phyloP scores from a whole-genome alignment of 805 yeast genomes.

The Ogataea pignaliae region DNA sequence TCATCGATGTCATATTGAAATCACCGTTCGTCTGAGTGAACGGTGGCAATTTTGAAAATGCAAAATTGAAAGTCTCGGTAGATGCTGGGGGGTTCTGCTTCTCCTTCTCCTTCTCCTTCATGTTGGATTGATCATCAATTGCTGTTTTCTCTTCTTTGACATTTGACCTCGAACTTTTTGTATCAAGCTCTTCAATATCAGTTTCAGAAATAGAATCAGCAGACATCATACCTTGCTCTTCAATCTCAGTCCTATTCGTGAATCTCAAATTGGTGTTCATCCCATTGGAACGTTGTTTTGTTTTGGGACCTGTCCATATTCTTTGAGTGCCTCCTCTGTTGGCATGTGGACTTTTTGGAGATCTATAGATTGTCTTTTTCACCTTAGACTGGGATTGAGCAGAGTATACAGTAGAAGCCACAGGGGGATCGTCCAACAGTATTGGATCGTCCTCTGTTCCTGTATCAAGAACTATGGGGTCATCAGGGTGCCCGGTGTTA shows the following conservation, averaged over 20 bases:
- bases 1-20: constrained; percentile 25
- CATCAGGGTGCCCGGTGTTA: constrained; percentile 17
- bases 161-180: constrained; percentile 6
- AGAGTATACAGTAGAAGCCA: not conserved
- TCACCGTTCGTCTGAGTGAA: constrained; percentile 29
- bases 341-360: not conserved
- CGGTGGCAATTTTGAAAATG: too few relatives aligned
- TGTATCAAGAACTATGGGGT: constrained; percentile 23
- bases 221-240: constrained; percentile 1
- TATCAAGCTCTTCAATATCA: constrained; percentile 1
- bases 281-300: not conserved
- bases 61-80: too few relatives aligned
- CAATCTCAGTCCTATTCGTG: constrained; percentile 1
- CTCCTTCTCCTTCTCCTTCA: too few relatives aligned
- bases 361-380: not conserved
- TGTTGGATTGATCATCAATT: too few relatives aligned
- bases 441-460: constrained; percentile 30
- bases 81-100: too few relatives aligned
- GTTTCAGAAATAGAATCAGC: not conserved
- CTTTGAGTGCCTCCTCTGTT: not conserved
- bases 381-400: not conserved
- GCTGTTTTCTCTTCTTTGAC: constrained; percentile 7
- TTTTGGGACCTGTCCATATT: not conserved
- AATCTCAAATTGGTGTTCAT: not conserved
- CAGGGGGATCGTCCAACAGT: constrained; percentile 16